Evolutionary conservation across 2,329 filamentous ascomycete genomes (phyloP).

Genomic region (Calonectria pseudoreteaudii): DNA sequence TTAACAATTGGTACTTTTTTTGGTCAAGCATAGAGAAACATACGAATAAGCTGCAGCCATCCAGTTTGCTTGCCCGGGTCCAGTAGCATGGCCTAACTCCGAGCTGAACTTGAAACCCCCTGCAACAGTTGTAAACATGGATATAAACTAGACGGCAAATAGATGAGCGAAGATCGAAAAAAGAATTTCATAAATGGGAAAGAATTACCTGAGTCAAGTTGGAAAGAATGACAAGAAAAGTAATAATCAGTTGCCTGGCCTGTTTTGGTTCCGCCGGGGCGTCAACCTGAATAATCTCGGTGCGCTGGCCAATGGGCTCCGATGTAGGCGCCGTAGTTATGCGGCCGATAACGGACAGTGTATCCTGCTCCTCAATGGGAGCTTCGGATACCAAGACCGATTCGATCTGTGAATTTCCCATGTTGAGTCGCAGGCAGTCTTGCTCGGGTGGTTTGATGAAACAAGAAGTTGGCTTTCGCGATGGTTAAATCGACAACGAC

Average conservation of each 20-base stretch:
- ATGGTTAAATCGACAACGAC: neutral
- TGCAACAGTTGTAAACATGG: neutral
- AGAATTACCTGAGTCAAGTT: neutral
- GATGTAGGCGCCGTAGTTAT: neutral
- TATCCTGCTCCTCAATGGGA: neutral
- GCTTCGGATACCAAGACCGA: neutral
- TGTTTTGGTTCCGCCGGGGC: neutral
- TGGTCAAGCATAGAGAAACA: neutral
- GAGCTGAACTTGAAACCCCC: neutral
- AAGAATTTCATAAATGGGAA: neutral
- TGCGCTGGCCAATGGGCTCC: neutral
- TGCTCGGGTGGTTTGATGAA: neutral
- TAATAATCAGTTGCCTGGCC: neutral
- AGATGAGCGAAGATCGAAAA: too few species aligned
- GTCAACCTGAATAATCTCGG: neutral
- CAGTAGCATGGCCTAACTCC: neutral
- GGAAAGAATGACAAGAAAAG: neutral
- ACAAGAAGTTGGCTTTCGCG: neutral
- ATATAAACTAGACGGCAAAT: neutral
- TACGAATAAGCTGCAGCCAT: neutral
- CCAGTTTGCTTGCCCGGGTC: neutral
- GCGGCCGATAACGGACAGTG: neutral
- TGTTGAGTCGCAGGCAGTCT: neutral
- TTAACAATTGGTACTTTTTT: neutral
- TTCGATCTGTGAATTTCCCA: neutral